Base-by-base conservation (phyloP, 805 yeast species). In the Suhomyces faveliae region DNA sequence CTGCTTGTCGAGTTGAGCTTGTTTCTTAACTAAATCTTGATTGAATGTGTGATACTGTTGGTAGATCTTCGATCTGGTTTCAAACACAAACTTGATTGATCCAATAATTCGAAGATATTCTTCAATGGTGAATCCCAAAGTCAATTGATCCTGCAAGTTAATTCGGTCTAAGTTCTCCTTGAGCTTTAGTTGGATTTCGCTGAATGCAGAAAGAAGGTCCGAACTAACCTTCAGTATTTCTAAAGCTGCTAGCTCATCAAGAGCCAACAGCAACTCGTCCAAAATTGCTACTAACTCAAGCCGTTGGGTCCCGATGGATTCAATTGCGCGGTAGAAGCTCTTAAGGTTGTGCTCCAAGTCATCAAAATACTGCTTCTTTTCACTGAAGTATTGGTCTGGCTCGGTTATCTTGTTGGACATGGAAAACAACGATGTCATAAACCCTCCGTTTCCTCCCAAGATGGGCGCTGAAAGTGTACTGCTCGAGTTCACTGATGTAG, bases 111-210 rank as follows among this genome's bases (percentile, higher is more conserved):
- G 77, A 42, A 84, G 72, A 62, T 94, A 91, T 62, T 91, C 97
- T 62, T 92, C 97, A 35, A 92, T 71, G 0, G 96, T 88, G 21
- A 87, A 80, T 1, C 96, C 96, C 41, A 92, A 69, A 0, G 96
- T 89, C 52, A 92, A 70, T 58, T 90, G 81, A 55, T 92, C 97
- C 63, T 89, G 96, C 66, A 87, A 66, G 49, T 89, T 84, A 51
- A 86, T 83, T 51, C 97, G 78, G 53, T 84, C 90, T 41, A 89
- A 70, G 41, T 88, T 74, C 45, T 88, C 92, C 56, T 82, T 82
- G 21, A 91, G 77, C 52, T 87, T 79, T 27, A 70, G 59, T 60
- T 91, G 92, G 7, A 88, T 80, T 27, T 81, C 82, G 30, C 90
- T 82, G 63, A 91, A 90, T 48, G 84, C 83, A 17, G 69, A 64